phyloP scores from a whole-genome alignment of 352 stramenopile species.

The Globisporangium mamillatum region DNA sequence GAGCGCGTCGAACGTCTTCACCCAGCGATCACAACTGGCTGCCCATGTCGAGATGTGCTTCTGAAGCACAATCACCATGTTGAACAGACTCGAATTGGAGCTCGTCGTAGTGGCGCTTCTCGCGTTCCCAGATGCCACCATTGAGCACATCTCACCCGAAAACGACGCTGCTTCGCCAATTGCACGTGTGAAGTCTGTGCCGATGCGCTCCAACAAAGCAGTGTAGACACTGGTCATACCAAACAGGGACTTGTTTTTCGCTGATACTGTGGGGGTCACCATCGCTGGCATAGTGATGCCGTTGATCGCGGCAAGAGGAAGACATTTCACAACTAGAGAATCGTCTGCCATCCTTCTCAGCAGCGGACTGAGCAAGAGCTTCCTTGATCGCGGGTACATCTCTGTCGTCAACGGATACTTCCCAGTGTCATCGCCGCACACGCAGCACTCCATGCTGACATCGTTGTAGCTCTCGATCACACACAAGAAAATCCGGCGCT shows the following conservation, averaged over 20 bases:
- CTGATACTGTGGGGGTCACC: neutral
- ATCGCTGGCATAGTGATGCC: neutral
- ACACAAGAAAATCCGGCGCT: constrained; percentile 58
- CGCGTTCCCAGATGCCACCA: too few species aligned
- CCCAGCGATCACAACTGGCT: constrained; percentile 22
- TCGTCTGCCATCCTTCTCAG: constrained; percentile 73
- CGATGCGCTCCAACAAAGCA: constrained; percentile 12
- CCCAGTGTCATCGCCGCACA: neutral
- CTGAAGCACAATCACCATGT: constrained; percentile 34
- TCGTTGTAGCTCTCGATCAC: constrained; percentile 19
- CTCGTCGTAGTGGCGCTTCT: neutral
- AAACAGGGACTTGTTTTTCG: neutral
- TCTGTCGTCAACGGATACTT: constrained; percentile 4
- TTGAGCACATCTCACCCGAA: neutral
- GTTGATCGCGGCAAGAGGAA: constrained; percentile 20
- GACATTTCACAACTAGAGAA: constrained; percentile 36
- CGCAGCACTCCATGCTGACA: neutral
- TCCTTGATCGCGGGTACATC: constrained; percentile 25
- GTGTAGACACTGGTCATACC: constrained; percentile 12
- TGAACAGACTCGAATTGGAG: constrained; percentile 16
- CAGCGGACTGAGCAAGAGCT: constrained; percentile 49
- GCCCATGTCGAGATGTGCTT: constrained; percentile 77
- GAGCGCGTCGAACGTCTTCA: constrained; percentile 17
- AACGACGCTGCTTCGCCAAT: neutral
- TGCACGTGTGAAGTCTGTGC: constrained; percentile 10